These are phyloP conservation scores for Peniophora sp. DNA, from an alignment of 1,284 basidiomycete genomes.

Conservation along the genomic window DNA sequence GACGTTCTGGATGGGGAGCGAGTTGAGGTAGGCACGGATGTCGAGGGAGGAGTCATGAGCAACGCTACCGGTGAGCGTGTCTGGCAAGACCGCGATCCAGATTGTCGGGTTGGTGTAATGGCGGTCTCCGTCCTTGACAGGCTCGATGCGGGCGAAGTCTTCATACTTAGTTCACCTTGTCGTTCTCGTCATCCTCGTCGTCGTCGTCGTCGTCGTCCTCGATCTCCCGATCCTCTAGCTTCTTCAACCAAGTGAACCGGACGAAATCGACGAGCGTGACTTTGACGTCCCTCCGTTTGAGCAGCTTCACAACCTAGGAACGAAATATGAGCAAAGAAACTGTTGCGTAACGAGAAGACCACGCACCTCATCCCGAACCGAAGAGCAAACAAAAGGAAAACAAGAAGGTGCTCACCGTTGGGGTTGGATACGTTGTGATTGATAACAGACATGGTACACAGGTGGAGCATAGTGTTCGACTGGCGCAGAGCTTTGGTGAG, in stretches of 20 bases:
- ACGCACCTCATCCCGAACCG: slow-evolving; percentile 20
- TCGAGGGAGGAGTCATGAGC: slow-evolving; percentile 22
- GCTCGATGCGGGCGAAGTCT: slow-evolving; percentile 12
- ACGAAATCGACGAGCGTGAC: slow-evolving; percentile 23
- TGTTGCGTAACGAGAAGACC: slow-evolving; percentile 15
- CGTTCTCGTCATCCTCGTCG: slow-evolving; percentile 14
- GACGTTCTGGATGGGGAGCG: slow-evolving; percentile 16
- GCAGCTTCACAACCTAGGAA: slow-evolving; percentile 21
- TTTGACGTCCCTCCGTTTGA: slow-evolving; percentile 16
- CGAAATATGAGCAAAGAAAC: slow-evolving; percentile 17
- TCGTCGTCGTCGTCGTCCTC: slow-evolving; percentile 15
- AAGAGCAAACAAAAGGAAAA: too few relatives aligned
- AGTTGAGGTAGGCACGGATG: slow-evolving; percentile 19
- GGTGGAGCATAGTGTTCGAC: too few relatives aligned
- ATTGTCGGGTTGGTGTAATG: slow-evolving; percentile 23
- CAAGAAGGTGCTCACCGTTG: too few relatives aligned
- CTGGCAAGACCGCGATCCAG: slow-evolving; percentile 31
- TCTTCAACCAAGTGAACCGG: slow-evolving; percentile 24
- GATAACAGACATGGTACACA: too few relatives aligned
- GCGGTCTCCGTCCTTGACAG: slow-evolving; percentile 14
- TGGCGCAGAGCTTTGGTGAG: too few relatives aligned
- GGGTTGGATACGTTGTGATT: too few relatives aligned
- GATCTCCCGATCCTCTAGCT: slow-evolving; percentile 11
- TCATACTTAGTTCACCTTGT: slow-evolving; percentile 13
- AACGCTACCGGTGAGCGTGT: slow-evolving; percentile 20